Percentiles rank a stretch among this genome's conserved stretches.
Conservation (phyloP, 2,329 filamentous ascomycete genomes). For the Elsinoe australis region DNA sequence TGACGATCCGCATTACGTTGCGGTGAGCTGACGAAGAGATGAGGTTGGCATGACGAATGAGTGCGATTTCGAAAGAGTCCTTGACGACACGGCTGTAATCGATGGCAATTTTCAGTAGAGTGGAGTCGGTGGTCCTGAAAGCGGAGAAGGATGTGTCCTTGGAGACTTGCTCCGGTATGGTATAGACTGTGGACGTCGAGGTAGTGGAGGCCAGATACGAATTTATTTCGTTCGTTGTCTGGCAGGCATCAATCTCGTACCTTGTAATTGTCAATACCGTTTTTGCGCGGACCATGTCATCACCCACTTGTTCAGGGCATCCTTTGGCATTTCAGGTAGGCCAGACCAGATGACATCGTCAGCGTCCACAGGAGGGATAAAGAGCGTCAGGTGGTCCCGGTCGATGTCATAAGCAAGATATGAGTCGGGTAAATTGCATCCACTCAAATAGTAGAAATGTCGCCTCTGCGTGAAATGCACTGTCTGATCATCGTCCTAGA, state of each 20-base stretch:
- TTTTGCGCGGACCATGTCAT: too few species aligned
- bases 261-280: slow-evolving; percentile 31
- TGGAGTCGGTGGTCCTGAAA: slow-evolving; percentile 56
- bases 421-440: slow-evolving; percentile 72
- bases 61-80: slow-evolving; percentile 72
- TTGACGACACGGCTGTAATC: slow-evolving; percentile 76
- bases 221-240: slow-evolving; percentile 53
- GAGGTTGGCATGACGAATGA: slow-evolving; percentile 72
- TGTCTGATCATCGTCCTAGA: slow-evolving; percentile 72
- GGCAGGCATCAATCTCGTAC: slow-evolving; percentile 20
- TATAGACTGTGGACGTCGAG: slow-evolving; percentile 52
- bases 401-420: slow-evolving; percentile 74
- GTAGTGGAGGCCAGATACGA: slow-evolving; percentile 50
- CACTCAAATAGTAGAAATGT: slow-evolving; percentile 91
- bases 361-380: slow-evolving; percentile 82
- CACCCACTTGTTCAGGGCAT: slow-evolving; percentile 67
- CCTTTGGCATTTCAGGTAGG: slow-evolving; percentile 66
- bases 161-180: slow-evolving; percentile 69
- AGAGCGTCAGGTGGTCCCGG: slow-evolving; percentile 67
- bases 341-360: slow-evolving; percentile 91
- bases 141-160: slow-evolving; percentile 62
- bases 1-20: slow-evolving; percentile 57
- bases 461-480: slow-evolving; percentile 83
- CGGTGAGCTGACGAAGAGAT: slow-evolving; percentile 73
- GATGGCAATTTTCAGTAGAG: slow-evolving; percentile 57